A percentile compares a stretch with the other conserved stretches of the same genome.
Conservation (phyloP, 345 rosid species). For the Hibiscus trionum region DNA sequence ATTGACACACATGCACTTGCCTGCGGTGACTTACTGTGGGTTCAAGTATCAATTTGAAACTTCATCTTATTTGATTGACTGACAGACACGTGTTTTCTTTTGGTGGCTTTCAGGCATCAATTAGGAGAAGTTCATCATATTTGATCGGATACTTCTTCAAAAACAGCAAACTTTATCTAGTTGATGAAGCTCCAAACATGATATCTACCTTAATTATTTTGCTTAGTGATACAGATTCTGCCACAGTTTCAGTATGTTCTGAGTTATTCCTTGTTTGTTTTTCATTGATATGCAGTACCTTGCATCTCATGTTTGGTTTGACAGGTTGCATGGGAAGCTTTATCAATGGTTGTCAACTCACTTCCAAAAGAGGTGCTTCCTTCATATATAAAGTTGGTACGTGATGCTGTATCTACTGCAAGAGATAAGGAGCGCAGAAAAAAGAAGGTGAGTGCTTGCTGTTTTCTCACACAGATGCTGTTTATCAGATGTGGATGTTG, state of each 20-base stretch:
- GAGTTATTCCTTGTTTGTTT: slow-evolving; percentile 10
- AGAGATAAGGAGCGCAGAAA: slow-evolving; percentile 87
- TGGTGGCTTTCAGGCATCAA: slow-evolving; percentile 52
- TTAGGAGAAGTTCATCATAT: slow-evolving; percentile 83
- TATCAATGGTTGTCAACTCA: slow-evolving; percentile 74
- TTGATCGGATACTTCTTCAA: slow-evolving; percentile 86
- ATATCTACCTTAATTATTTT: slow-evolving; percentile 77
- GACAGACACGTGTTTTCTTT: not conserved
- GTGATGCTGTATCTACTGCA: slow-evolving; percentile 91
- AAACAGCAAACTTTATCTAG: slow-evolving; percentile 86
- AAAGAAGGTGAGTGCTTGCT: slow-evolving; percentile 51
- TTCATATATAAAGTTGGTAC: slow-evolving; percentile 75
- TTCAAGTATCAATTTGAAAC: slow-evolving; percentile 75
- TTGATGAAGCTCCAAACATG: slow-evolving; percentile 92
- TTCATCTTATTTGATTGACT: slow-evolving; percentile 62
- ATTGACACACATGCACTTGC: slow-evolving; percentile 7
- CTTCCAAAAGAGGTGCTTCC: slow-evolving; percentile 94
- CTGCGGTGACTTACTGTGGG: slow-evolving; percentile 5
- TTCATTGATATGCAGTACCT: not conserved
- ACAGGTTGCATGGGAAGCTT: slow-evolving; percentile 95
- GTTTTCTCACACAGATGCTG: slow-evolving; percentile 2
- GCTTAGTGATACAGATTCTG: slow-evolving; percentile 84
- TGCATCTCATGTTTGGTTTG: slow-evolving; percentile 17
- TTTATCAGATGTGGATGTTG: not conserved
- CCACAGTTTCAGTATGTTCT: slow-evolving; percentile 61